Percentiles rank a stretch among this genome's conserved stretches.
phyloP scores from a whole-genome alignment of 2,329 filamentous ascomycete genomes.

The Mollisiaceae sp. region DNA sequence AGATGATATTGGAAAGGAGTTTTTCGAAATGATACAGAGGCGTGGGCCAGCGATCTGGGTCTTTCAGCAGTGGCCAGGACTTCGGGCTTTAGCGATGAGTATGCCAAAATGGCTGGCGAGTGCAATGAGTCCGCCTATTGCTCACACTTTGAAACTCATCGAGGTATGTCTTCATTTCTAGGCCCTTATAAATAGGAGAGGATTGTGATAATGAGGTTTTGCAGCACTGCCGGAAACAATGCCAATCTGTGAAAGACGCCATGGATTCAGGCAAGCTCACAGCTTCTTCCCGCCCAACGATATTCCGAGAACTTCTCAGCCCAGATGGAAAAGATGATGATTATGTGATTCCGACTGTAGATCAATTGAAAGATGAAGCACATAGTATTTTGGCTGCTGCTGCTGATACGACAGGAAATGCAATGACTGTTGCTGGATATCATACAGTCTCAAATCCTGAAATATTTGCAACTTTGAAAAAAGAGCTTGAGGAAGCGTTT shows the following conservation, averaged over 20 bases:
- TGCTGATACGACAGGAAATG: constrained; percentile 45
- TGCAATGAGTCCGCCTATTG: constrained; percentile 30
- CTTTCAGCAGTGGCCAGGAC: constrained; percentile 34
- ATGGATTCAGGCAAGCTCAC: constrained; percentile 28
- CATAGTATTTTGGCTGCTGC: constrained; percentile 36
- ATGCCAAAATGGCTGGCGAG: constrained; percentile 37
- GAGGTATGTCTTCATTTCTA: constrained; percentile 23
- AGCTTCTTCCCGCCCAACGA: constrained; percentile 30
- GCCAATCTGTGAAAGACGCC: constrained; percentile 6
- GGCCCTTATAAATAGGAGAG: no score
- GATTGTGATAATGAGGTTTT: constrained; percentile 17
- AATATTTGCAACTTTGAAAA: constrained; percentile 36
- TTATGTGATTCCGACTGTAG: constrained; percentile 24
- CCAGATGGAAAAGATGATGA: constrained; percentile 22
- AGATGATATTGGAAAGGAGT: constrained; percentile 35
- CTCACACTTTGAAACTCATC: constrained; percentile 29
- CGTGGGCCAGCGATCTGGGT: constrained; percentile 30
- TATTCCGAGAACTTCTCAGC: constrained; percentile 41
- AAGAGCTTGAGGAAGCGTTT: constrained; percentile 42
- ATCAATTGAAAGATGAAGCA: constrained; percentile 28
- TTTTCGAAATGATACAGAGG: constrained; percentile 39
- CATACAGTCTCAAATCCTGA: constrained; percentile 39
- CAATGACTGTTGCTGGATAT: constrained; percentile 42
- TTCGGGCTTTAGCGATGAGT: constrained; percentile 29
- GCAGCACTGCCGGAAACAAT: constrained; percentile 20